Conservation (phyloP, 148 eudicot species). For the Rhododendron kiyosumense region DNA sequence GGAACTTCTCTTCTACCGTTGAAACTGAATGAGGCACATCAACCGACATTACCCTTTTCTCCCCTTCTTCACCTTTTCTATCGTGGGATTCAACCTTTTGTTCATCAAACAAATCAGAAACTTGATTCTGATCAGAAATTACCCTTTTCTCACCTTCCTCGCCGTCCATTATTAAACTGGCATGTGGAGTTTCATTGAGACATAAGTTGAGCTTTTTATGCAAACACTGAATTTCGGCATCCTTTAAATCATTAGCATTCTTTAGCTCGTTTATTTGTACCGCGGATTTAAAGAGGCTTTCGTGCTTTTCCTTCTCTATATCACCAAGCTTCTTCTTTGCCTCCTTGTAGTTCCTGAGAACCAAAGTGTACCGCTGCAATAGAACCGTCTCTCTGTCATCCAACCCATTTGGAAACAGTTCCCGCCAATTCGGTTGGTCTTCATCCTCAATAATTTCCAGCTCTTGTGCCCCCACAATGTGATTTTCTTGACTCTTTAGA, state of each 20-base stretch:
- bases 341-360: constrained; percentile 58
- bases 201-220: constrained; percentile 30
- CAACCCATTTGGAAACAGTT: constrained; percentile 43
- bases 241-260: constrained; percentile 44
- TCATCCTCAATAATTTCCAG: constrained; percentile 22
- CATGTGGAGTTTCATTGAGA: constrained; percentile 5
- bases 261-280: constrained; percentile 49
- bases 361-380: constrained; percentile 55
- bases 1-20: constrained; percentile 42
- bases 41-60: constrained; percentile 18
- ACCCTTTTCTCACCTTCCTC: constrained; percentile 3
- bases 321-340: constrained; percentile 57
- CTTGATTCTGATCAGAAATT: background rate
- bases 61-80: constrained; percentile 13
- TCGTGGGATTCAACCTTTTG: constrained; percentile 1
- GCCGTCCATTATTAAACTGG: background rate
- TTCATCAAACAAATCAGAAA: constrained; percentile 3
- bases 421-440: constrained; percentile 57
- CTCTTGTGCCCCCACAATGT: constrained; percentile 15
- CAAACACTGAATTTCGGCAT: constrained; percentile 53
- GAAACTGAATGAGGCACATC: constrained; percentile 25
- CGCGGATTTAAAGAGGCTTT: constrained; percentile 40
- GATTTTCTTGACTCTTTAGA: background rate
- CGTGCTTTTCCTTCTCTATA: constrained; percentile 56
- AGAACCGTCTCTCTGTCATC: constrained; percentile 71